Percentiles rank a stretch among this genome's conserved stretches.
Conservation (phyloP, 139 green algal species). For the Chlorella sp. region DNA sequence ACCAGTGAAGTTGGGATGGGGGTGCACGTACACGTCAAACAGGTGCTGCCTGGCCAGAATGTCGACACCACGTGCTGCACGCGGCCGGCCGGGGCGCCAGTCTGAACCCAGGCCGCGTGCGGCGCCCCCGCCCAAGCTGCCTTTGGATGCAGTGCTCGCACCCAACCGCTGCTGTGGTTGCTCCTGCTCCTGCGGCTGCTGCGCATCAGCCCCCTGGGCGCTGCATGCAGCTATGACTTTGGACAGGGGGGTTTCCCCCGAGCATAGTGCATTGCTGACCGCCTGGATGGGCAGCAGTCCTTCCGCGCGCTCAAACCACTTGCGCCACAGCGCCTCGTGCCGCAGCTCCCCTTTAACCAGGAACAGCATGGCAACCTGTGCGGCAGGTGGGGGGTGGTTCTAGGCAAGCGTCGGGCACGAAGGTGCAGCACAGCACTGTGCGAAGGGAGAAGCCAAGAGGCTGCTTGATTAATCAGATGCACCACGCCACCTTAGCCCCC, state of each 20-base stretch:
- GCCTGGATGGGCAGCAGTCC: conserved; percentile 29
- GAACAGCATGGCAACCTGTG: conserved; percentile 58
- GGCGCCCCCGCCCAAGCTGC: neutral
- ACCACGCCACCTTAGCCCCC: too few relatives aligned
- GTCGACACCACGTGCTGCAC: neutral
- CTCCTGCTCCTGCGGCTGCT: neutral
- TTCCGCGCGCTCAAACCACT: conserved; percentile 34
- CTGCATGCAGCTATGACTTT: conserved; percentile 16
- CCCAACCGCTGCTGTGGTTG: neutral
- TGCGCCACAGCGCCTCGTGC: conserved; percentile 42
- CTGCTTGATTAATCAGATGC: too few relatives aligned
- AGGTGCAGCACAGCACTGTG: too few relatives aligned
- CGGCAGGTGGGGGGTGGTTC: too few relatives aligned
- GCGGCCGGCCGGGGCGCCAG: neutral
- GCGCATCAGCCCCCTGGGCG: neutral
- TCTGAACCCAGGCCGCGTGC: neutral
- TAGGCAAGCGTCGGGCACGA: too few relatives aligned
- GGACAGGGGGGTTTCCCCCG: neutral
- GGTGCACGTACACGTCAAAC: conserved; percentile 41
- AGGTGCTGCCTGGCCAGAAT: conserved; percentile 31
- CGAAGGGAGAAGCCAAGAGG: too few relatives aligned
- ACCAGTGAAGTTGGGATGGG: conserved; percentile 33
- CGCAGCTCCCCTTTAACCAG: conserved; percentile 38
- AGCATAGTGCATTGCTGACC: conserved; percentile 1
- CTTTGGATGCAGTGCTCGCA: neutral